Percentiles rank a stretch among this genome's conserved stretches.
Conservation (phyloP, 2,329 filamentous ascomycete species). For the Ilyonectria robusta region DNA sequence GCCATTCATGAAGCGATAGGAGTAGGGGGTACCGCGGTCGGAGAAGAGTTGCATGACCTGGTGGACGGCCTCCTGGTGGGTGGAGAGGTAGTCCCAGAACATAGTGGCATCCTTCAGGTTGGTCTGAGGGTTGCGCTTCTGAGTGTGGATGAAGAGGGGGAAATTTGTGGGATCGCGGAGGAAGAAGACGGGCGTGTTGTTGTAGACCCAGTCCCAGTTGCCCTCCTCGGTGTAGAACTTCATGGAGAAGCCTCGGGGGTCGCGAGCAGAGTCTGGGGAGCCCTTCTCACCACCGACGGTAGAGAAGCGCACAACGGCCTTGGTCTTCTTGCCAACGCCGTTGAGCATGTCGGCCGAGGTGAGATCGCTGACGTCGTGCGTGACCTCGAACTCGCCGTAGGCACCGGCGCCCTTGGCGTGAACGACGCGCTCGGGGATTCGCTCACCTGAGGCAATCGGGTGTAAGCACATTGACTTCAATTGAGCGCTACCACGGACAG, state of each 20-base stretch:
- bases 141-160: conserved; percentile 82
- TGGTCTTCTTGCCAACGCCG: conserved; percentile 66
- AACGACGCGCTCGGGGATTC: conserved; percentile 63
- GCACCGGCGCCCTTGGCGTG: conserved; percentile 58
- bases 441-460: conserved; percentile 51
- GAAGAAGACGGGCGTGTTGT: conserved; percentile 86
- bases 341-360: conserved; percentile 67
- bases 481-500: neutral
- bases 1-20: conserved; percentile 76
- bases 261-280: conserved; percentile 76
- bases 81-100: conserved; percentile 65
- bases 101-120: conserved; percentile 79
- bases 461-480: neutral
- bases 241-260: conserved; percentile 77
- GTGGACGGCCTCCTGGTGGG: conserved; percentile 69
- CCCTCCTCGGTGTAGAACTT: conserved; percentile 77
- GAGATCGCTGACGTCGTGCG: conserved; percentile 68
- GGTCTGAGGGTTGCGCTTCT: conserved; percentile 81
- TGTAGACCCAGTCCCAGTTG: conserved; percentile 80
- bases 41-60: conserved; percentile 73
- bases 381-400: conserved; percentile 72
- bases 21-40: conserved; percentile 76
- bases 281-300: conserved; percentile 79
- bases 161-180: conserved; percentile 82
- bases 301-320: conserved; percentile 76